Conservation (phyloP, 2,329 filamentous ascomycete species). For the Fusarium marasasianum region DNA sequence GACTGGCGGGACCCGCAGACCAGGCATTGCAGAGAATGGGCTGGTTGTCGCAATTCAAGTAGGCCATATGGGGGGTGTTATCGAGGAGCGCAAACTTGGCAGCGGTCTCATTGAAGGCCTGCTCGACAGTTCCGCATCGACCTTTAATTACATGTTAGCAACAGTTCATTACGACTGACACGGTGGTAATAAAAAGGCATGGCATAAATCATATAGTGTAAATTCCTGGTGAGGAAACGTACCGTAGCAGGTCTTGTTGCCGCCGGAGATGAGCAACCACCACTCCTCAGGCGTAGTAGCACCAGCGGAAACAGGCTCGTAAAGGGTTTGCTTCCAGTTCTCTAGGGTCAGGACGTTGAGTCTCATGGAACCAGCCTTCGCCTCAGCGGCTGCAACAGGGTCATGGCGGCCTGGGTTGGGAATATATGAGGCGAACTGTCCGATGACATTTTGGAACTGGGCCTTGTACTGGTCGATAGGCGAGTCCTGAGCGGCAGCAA, state of each 20-base stretch:
- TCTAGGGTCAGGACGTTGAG: conserved; percentile 68
- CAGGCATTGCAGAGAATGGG: conserved; percentile 79
- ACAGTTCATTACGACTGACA: background rate
- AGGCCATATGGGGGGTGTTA: conserved; percentile 71
- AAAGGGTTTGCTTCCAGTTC: conserved; percentile 77
- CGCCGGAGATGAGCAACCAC: conserved; percentile 78
- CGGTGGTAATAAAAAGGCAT: background rate
- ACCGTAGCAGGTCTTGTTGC: conserved; percentile 82
- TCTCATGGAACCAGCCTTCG: conserved; percentile 53
- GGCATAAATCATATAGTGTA: background rate
- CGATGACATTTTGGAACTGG: conserved; percentile 71
- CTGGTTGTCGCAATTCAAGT: conserved; percentile 79
- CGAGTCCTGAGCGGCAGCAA: conserved; percentile 62
- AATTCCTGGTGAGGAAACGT: conserved; percentile 38
- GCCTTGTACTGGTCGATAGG: conserved; percentile 67
- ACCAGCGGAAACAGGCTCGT: conserved; percentile 66
- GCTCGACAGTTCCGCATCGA: conserved; percentile 70
- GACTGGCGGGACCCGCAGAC: conserved; percentile 69
- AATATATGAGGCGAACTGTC: conserved; percentile 64
- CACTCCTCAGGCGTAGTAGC: conserved; percentile 76
- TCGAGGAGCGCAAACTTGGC: conserved; percentile 69
- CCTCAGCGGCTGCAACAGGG: conserved; percentile 53
- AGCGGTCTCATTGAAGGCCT: conserved; percentile 73
- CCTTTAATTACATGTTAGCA: conserved; percentile 55
- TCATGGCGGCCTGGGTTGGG: conserved; percentile 58